These are phyloP conservation scores for Malbranchea cinnamomea DNA, from an alignment of 2,329 filamentous ascomycete genomes.

Conservation along the genomic window DNA sequence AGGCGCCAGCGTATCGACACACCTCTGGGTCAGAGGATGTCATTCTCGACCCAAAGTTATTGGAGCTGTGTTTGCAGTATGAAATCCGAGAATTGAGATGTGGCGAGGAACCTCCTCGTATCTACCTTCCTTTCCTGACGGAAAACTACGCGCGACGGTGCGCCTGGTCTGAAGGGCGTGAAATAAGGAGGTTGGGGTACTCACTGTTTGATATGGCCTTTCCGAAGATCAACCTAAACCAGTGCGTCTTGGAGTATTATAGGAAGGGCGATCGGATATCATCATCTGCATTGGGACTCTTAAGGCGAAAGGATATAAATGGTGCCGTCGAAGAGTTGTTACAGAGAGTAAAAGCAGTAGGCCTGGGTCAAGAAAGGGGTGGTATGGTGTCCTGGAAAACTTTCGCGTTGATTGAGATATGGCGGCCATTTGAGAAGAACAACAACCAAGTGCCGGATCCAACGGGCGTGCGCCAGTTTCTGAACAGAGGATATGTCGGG, in stretches of 20 bases:
- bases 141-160: conserved; percentile 41
- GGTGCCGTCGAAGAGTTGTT: conserved; percentile 12
- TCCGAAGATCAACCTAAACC: conserved; percentile 12
- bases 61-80: conserved; percentile 36
- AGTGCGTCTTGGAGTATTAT: conserved; percentile 19
- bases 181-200: conserved; percentile 41
- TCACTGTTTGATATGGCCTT: conserved; percentile 32
- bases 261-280: conserved; percentile 23
- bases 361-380: conserved; percentile 7
- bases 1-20: conserved; percentile 10
- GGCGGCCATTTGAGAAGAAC: conserved; percentile 8
- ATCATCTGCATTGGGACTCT: conserved; percentile 15
- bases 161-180: conserved; percentile 41
- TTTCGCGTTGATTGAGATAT: conserved; percentile 21
- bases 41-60: conserved; percentile 35
- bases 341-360: conserved; percentile 13
- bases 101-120: conserved; percentile 19
- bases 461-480: conserved; percentile 15
- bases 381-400: conserved; percentile 17
- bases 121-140: conserved; percentile 52
- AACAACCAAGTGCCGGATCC: conserved; percentile 11
- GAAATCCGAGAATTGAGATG: conserved; percentile 12
- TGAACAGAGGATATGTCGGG: conserved; percentile 16
- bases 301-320: conserved; percentile 10
- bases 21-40: conserved; percentile 1